Conservation (phyloP, 345 rosid species). For the Hirschfeldia incana region DNA sequence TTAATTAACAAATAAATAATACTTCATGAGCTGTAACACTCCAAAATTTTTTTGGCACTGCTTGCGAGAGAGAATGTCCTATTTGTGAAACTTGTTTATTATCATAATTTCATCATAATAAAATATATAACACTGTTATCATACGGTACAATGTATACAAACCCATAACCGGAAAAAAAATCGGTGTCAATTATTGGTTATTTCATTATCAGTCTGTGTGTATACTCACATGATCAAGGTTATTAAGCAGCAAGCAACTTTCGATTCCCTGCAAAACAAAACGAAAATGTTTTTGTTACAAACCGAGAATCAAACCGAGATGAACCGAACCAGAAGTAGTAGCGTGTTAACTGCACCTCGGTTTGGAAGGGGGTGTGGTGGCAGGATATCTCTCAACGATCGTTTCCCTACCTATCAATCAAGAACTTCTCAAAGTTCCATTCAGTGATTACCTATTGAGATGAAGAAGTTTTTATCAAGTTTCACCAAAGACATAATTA, state of each 20-base stretch:
- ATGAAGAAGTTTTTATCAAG: too few relatives aligned
- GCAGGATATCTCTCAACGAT: slow-evolving; percentile 64
- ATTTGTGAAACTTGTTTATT: slow-evolving; percentile 8
- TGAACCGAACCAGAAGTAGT: slow-evolving; percentile 2
- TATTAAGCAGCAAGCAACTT: slow-evolving; percentile 32
- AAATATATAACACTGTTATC: neutral
- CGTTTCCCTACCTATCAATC: slow-evolving; percentile 77
- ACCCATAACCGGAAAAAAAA: neutral
- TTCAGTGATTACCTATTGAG: slow-evolving; percentile 43
- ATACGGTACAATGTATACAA: slow-evolving; percentile 7
- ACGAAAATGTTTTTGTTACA: neutral
- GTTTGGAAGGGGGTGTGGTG: slow-evolving; percentile 83
- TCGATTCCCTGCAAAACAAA: slow-evolving; percentile 30
- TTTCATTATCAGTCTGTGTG: slow-evolving; percentile 8
- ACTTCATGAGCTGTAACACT: slow-evolving; percentile 17
- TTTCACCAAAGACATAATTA: too few relatives aligned
- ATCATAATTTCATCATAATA: slow-evolving; percentile 13
- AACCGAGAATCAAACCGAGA: neutral
- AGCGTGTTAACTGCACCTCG: slow-evolving; percentile 53
- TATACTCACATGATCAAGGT: slow-evolving; percentile 15
- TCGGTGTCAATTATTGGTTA: neutral
- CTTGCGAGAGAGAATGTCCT: slow-evolving; percentile 22
- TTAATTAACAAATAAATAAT: neutral
- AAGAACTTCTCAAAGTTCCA: slow-evolving; percentile 97
- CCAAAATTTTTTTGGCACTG: slow-evolving; percentile 3